Evolutionary conservation across 2,329 filamentous ascomycete genomes (phyloP), one percentile per base, ranked within the genome.

Genomic region (Fusarium fujikuroi): DNA sequence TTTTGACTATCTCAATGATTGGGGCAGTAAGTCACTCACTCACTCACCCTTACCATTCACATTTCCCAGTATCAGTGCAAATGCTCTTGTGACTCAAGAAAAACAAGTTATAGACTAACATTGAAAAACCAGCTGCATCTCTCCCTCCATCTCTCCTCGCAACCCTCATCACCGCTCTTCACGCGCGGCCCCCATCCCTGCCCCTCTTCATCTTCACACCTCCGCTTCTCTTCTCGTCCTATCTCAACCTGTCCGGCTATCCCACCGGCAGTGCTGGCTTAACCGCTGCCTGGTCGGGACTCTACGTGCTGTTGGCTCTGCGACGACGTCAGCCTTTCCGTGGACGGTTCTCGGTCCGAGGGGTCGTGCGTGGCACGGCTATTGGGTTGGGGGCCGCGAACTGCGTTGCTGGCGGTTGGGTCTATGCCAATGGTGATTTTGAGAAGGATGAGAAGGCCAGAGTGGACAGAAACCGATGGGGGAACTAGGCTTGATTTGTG

Each of bases 181-280:
- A 90, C 83, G 83, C 83, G 49, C 87, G 87, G 5, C 89, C 89
- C 39, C 78, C 88, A 54, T 86, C 82, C 18, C 80, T 88, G 7
- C 86, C 88, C 40, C 83, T 90, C 76, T 84, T 88, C 77, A 81
- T 87, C 73, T 85, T 86, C 77, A 80, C 83, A n/a, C 86, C 86
- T 30, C 83, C 87, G 32, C 85, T 90, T 37, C 80, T 89, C 63
- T 89, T 90, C 80, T 83, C 85, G 60, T 86, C 85, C 78, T 91
- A 90, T 81, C 85, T 89, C 76, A 89, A 89, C 79, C 84, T 91
- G 11, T 87, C 88, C 25, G 88, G 88, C 66, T 89, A 87, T 81
- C 85, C 85, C 69, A 88, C 87, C 58, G 88, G 89, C 77, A 85
- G 84, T 63, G 89, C 88, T 5, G 89, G 87, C 57, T 81, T 90